Evolutionary conservation across 2,329 filamentous ascomycete species (phyloP), one percentile per base, ranked within the genome.

Genomic region (Gaeumannomyces tritici): DNA sequence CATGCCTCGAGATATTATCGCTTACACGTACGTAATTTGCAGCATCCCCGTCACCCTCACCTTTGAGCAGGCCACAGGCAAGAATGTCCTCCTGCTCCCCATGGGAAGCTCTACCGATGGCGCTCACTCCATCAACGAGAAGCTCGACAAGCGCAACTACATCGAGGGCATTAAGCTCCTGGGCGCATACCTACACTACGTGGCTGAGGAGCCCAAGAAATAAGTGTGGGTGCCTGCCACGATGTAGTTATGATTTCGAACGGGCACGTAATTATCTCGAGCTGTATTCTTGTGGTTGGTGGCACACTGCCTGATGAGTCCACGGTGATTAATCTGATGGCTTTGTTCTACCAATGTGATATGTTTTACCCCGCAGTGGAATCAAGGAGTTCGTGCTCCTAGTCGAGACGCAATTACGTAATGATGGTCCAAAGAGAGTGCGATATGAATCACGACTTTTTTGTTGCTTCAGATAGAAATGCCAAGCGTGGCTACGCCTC

Each of bases 81-180:
- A 99, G 88, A 99, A 98, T 72, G 93, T 98, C 55, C 80, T 99
- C 63, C 80, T 99, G 67, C 78, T 99, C 68, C 95, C 95, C 35
- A 98, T 99, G 95, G 95, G 95, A 57, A 96, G 90, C 80, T 96
- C 90, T 56, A 99, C 93, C 1, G 95, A 98, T 74, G 93, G 90
- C 55, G 95, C 95, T 9, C 95, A 99, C 79, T 96, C 91, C 42
- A 96, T 97, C 77, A 99, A 99, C 75, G 95, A 98, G 85, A 97
- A 96, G 83, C 82, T 99, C 63, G 95, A 99, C 76, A 92, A 90
- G 83, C 86, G 85, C 73, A 99, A 99, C 79, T 99, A 99, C 75
- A 96, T 99, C 71, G 92, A 99, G 80, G 95, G 95, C 59, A 97
- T 90, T 70, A 99, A 99, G 85, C 78, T 99, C 66, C 78, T 99